phyloP scores from a whole-genome alignment of 2,329 filamentous ascomycete species.

The Cordyceps pruinosa region DNA sequence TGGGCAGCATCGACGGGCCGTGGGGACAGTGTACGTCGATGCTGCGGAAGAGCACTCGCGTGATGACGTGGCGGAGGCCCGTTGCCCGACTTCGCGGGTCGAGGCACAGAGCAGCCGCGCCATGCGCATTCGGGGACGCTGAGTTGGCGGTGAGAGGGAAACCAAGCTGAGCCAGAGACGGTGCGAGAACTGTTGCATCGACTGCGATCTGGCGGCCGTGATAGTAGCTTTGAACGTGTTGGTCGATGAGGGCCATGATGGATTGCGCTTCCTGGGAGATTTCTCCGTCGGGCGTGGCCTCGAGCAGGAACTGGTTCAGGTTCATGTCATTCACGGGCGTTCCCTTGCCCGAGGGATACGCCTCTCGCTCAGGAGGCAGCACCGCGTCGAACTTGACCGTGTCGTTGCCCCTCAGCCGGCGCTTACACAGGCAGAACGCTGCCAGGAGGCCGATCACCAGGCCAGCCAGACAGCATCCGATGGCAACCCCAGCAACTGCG shows the following conservation, averaged over 20 bases:
- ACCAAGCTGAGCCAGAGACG: conserved; percentile 3
- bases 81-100: conserved; percentile 25
- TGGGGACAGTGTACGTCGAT: conserved; percentile 23
- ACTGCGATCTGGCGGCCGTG: conserved; percentile 21
- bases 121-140: conserved; percentile 21
- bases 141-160: conserved; percentile 13
- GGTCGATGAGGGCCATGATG: conserved; percentile 29
- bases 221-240: conserved; percentile 36
- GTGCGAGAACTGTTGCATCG: conserved; percentile 17
- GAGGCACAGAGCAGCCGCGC: conserved; percentile 25
- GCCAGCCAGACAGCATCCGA: conserved; percentile 25
- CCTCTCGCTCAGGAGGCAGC: conserved; percentile 8
- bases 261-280: conserved; percentile 27
- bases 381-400: neutral
- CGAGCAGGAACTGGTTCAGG: conserved; percentile 31
- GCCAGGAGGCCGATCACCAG: conserved; percentile 20
- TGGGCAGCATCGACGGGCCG: conserved; percentile 32
- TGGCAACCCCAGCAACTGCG: conserved; percentile 22
- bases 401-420: conserved; percentile 11
- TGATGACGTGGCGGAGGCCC: conserved; percentile 33
- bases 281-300: conserved; percentile 29
- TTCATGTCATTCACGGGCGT: conserved; percentile 18
- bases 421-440: conserved; percentile 22
- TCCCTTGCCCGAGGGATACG: conserved; percentile 4
- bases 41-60: conserved; percentile 29